Percentiles rank a stretch among this genome's conserved stretches.
Conservation (phyloP, 148 eudicot species). For the Rhododendron mucronatum region DNA sequence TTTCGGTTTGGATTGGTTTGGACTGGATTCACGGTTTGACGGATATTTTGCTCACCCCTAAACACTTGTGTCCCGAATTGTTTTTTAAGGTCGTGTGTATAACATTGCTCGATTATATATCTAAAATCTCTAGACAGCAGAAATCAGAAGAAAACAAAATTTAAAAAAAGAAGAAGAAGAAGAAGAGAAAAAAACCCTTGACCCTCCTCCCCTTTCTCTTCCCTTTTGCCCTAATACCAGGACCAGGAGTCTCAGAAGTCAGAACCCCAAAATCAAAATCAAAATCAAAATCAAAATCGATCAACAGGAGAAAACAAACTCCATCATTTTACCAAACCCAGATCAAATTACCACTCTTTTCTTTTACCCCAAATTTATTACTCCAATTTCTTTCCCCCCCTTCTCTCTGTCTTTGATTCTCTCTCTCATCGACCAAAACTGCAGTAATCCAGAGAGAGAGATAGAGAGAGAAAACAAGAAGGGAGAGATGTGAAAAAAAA, state of each 20-base stretch:
- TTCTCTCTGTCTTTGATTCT: conserved; percentile 9
- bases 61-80: no score
- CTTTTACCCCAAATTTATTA: neutral
- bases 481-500: conserved; percentile 9
- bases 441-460: neutral
- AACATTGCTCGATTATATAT: neutral
- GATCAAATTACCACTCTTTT: neutral
- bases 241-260: neutral
- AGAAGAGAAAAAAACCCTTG: neutral
- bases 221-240: conserved; percentile 2
- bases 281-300: neutral
- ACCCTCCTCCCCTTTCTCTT: neutral
- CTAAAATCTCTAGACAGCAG: neutral
- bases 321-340: neutral
- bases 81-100: neutral
- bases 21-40: no score
- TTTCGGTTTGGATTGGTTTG: no score
- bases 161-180: neutral
- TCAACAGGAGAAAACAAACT: neutral
- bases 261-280: neutral
- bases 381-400: neutral
- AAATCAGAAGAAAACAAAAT: neutral
- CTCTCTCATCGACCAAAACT: conserved; percentile 11
- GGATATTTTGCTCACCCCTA: no score
- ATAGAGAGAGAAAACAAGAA: neutral